A percentile compares a stretch with the other conserved stretches of the same genome.
These are phyloP conservation scores for Sordariomycetes sp. DNA, from an alignment of 2,329 filamentous ascomycete species.

Conservation along the genomic window DNA sequence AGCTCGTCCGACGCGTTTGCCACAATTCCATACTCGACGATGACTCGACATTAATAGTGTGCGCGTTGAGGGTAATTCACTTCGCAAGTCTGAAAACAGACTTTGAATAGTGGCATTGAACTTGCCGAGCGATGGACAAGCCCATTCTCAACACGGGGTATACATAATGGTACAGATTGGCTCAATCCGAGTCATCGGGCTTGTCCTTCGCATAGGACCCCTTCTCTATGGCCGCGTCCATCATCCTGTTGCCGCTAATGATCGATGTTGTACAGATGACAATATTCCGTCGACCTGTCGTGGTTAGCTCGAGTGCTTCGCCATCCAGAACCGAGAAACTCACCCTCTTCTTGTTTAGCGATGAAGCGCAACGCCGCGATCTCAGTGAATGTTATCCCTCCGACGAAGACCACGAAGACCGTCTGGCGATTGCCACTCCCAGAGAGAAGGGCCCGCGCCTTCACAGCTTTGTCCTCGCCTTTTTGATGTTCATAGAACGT, in stretches of 20 bases:
- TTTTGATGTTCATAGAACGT: slow-evolving; percentile 91
- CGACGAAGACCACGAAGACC: slow-evolving; percentile 92
- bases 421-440: slow-evolving; percentile 74
- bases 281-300: slow-evolving; percentile 65
- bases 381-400: slow-evolving; percentile 94
- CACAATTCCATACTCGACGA: too few species aligned
- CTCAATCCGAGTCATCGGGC: slow-evolving; percentile 1
- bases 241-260: slow-evolving; percentile 80
- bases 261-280: slow-evolving; percentile 90
- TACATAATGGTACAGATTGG: too few species aligned
- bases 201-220: slow-evolving; percentile 45
- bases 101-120: too few species aligned
- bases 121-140: too few species aligned
- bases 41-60: too few species aligned
- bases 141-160: too few species aligned
- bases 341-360: slow-evolving; percentile 70
- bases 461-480: slow-evolving; percentile 85
- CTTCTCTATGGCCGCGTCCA: slow-evolving; percentile 75
- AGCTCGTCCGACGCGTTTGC: too few species aligned
- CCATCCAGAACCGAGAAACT: slow-evolving; percentile 10
- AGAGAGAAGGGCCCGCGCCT: slow-evolving; percentile 74
- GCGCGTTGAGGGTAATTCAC: too few species aligned
- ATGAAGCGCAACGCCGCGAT: slow-evolving; percentile 91
- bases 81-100: too few species aligned
- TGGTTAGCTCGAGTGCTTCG: neutral